phyloP scores from a whole-genome alignment of 2,329 filamentous ascomycete species.

The Fusarium ambrosium region DNA sequence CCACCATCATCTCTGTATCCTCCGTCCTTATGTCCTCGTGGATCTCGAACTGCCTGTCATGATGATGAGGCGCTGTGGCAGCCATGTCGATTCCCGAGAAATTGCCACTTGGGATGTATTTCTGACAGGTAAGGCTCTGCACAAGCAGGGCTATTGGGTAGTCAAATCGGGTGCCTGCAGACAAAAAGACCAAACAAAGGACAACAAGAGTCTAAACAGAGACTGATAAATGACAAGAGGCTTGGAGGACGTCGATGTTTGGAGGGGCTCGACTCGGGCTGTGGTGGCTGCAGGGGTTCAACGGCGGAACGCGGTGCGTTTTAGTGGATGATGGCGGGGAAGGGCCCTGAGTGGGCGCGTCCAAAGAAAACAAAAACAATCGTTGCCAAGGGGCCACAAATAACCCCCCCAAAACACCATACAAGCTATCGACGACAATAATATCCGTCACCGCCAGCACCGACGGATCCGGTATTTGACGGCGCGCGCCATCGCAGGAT shows the following conservation, averaged over 20 bases:
- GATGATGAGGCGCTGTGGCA: conserved; percentile 43
- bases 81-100: conserved; percentile 36
- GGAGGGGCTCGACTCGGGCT: conserved; percentile 41
- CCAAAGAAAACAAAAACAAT: conserved; percentile 54
- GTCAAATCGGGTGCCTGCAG: conserved; percentile 1
- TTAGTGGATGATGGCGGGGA: conserved; percentile 46
- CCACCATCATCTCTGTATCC: conserved; percentile 64
- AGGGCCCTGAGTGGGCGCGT: conserved; percentile 41
- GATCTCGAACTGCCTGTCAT: conserved; percentile 60
- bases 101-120: conserved; percentile 12
- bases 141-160: not conserved
- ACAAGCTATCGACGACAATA: conserved; percentile 24
- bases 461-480: conserved; percentile 35
- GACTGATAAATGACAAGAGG: conserved; percentile 6
- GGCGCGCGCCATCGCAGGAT: conserved; percentile 18
- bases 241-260: conserved; percentile 24
- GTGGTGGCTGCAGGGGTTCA: conserved; percentile 42
- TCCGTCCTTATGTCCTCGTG: conserved; percentile 65
- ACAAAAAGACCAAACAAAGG: conserved; percentile 9
- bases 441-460: conserved; percentile 29
- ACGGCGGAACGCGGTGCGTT: conserved; percentile 35
- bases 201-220: conserved; percentile 12
- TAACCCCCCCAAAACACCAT: conserved; percentile 30
- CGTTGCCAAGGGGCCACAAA: conserved; percentile 43
- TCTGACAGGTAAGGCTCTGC: not conserved